Conservation (phyloP, 2,329 filamentous ascomycete genomes). For the Pseudogymnoascus sp. region DNA sequence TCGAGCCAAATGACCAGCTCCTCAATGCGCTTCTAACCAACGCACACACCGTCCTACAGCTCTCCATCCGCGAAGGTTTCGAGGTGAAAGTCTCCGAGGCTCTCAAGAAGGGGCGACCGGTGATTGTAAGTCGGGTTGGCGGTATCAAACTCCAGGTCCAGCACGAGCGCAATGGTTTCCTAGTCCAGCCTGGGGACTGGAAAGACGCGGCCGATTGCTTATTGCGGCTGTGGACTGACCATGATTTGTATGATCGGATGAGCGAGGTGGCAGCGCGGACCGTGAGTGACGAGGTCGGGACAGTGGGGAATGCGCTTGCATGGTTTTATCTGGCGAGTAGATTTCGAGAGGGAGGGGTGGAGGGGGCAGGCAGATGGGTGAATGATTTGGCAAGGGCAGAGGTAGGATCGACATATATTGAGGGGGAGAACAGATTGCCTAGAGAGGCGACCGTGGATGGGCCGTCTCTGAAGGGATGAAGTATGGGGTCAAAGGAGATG, state of each 20-base stretch:
- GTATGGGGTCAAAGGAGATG: background rate
- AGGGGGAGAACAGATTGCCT: conserved; percentile 54
- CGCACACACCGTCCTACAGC: conserved; percentile 64
- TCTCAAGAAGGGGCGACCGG: conserved; percentile 68
- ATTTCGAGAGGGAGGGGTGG: conserved; percentile 45
- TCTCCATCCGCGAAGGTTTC: conserved; percentile 75
- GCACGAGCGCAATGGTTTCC: conserved; percentile 61
- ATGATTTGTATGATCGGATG: conserved; percentile 58
- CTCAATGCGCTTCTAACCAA: conserved; percentile 69
- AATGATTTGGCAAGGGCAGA: conserved; percentile 65
- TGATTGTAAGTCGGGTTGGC: conserved; percentile 68
- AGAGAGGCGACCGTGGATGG: conserved; percentile 8
- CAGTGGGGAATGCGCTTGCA: conserved; percentile 65
- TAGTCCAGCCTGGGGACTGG: conserved; percentile 64
- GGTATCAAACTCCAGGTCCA: conserved; percentile 74
- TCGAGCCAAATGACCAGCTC: conserved; percentile 70
- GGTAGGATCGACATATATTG: conserved; percentile 48
- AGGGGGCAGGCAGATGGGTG: conserved; percentile 55
- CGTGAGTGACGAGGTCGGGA: conserved; percentile 74
- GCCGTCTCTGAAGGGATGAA: background rate
- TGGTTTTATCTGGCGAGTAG: conserved; percentile 73
- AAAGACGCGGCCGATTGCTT: conserved; percentile 61
- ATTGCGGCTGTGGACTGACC: conserved; percentile 55
- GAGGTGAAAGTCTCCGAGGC: conserved; percentile 83
- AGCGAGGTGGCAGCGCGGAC: conserved; percentile 52